Evolutionary conservation across 2,329 filamentous ascomycete genomes (phyloP).

Genomic region (Rhynchosporium agropyri): DNA sequence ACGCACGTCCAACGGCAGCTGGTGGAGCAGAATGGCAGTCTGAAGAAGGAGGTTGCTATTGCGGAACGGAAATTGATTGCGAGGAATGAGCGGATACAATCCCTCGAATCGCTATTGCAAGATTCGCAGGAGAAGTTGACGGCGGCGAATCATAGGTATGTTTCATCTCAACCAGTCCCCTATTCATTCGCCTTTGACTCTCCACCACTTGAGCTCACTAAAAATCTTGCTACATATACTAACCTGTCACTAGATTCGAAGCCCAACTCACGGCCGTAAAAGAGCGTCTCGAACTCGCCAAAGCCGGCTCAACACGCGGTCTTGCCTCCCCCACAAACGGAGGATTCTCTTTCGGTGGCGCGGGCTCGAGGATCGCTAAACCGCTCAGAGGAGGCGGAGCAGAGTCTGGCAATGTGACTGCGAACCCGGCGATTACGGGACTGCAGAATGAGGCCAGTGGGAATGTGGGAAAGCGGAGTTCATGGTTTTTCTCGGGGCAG

Average conservation of each 20-base stretch:
- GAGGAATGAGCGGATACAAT: slow-evolving; percentile 94
- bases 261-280: slow-evolving; percentile 96
- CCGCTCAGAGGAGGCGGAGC: slow-evolving; percentile 64
- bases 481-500: slow-evolving; percentile 44
- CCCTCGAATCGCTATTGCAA: slow-evolving; percentile 86
- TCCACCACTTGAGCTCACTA: too few species aligned
- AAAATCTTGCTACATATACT: slow-evolving; percentile 12
- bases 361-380: slow-evolving; percentile 70
- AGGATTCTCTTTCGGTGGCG: slow-evolving; percentile 71
- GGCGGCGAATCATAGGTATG: slow-evolving; percentile 94
- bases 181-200: not conserved
- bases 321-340: slow-evolving; percentile 65
- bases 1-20: slow-evolving; percentile 97
- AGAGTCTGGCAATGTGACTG: slow-evolving; percentile 41
- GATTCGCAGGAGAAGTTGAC: slow-evolving; percentile 99
- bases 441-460: slow-evolving; percentile 56
- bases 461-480: slow-evolving; percentile 37
- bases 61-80: slow-evolving; percentile 97
- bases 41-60: slow-evolving; percentile 99
- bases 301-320: slow-evolving; percentile 85
- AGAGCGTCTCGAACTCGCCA: slow-evolving; percentile 94
- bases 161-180: slow-evolving; percentile 30
- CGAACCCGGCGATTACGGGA: slow-evolving; percentile 58
- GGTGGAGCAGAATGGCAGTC: slow-evolving; percentile 92
- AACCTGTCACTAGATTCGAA: slow-evolving; percentile 72